Evolutionary conservation across 208 protist genomes (phyloP).

Genomic region (Acanthamoeba royreba): DNA sequence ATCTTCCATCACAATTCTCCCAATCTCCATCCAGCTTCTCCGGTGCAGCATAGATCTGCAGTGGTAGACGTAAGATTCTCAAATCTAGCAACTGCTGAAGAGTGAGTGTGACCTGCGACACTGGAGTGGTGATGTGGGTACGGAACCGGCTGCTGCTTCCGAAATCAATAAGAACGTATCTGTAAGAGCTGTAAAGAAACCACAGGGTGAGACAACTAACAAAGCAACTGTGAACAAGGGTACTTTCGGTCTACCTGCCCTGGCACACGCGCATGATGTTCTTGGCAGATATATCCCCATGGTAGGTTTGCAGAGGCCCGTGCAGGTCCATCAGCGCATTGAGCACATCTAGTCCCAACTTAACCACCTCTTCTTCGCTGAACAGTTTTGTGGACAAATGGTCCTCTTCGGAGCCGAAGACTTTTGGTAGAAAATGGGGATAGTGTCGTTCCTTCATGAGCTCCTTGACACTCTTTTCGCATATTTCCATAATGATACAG

Average conservation of each 20-base stretch:
- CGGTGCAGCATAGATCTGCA: background rate
- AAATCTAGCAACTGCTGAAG: background rate
- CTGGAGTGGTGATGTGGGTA: background rate
- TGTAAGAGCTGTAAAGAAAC: background rate
- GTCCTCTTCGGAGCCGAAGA: background rate
- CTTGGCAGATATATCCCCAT: background rate
- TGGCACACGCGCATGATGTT: background rate
- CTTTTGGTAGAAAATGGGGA: background rate
- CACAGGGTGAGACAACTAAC: background rate
- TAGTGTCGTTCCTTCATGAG: background rate
- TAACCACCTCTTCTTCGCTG: background rate
- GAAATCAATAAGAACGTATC: background rate
- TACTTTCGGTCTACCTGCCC: background rate
- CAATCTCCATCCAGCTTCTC: background rate
- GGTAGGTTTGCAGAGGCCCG: background rate
- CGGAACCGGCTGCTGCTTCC: background rate
- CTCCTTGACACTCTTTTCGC: background rate
- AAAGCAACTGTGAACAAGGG: background rate
- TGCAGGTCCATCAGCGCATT: background rate
- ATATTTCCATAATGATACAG: background rate
- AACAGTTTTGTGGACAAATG: background rate
- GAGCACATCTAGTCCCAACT: background rate
- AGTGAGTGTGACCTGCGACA: background rate
- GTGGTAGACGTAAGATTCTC: background rate
- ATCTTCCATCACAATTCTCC: background rate